Evolutionary conservation across 495 filamentous ascomycete species (phyloP), one percentile per base, ranked within the genome.

Genomic region (Daldinia caldariorum): DNA sequence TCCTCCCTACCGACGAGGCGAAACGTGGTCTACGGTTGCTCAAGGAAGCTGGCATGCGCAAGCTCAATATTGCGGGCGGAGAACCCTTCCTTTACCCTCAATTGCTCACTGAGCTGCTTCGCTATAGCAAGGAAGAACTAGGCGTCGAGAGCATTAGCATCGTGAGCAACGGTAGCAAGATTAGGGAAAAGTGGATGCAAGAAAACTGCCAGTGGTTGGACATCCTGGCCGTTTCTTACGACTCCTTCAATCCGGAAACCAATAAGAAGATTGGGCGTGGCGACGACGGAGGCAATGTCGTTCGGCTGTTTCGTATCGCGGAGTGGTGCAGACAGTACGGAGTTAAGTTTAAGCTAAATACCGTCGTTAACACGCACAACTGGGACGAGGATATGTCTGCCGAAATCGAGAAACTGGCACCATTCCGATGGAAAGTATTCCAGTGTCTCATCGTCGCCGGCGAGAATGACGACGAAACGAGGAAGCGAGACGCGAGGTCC

Each of bases 301-400:
- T 63, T 34, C 78, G 80, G 26, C 70, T 89, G 16, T 79, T 76
- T 41, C 38, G 72, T 8, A 79, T 88, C 53, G 72, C 79, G 4
- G 71, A 69, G 9, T 81, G 82, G 75, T 89, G 87, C 67, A 69
- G 69, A 3, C 55, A 83, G 61, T 78, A 80, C 13, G 79, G 80
- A 1, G 80, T 88, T 71, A 83, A 81, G 73, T 87, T 89, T 76
- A 88, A 89, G 78, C 68, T 89, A 61, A 89, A 88, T 71, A 89
- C 87, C 5, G 86, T 88, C 1, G 79, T 89, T 16, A 81, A 80
- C 61, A 75, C 59, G 10, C 75, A 80, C 58, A 89, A 89, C 54
- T 82, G 77, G 70, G 18, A 80, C 1, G 86, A 89, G 60, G 84
- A 88, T 58, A 89, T 89, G 86, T 83, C 79, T 14, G 72, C 64